phyloP scores from a whole-genome alignment of 2,329 filamentous ascomycete species.

The Emericellopsis atlantica region DNA sequence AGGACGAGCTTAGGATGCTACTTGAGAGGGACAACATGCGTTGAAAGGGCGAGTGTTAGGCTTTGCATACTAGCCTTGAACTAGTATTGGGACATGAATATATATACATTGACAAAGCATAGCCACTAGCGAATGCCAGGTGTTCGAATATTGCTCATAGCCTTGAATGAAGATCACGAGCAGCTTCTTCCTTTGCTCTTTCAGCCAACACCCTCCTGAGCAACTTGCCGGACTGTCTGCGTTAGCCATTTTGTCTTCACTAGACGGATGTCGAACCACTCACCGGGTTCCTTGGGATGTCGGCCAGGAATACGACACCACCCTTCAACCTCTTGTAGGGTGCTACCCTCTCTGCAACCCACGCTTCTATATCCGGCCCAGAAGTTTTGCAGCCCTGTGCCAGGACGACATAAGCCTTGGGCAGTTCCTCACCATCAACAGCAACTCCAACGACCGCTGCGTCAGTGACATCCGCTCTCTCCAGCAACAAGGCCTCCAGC shows the following conservation, averaged over 20 bases:
- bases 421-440: conserved; percentile 40
- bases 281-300: conserved; percentile 47
- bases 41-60: too few relatives aligned
- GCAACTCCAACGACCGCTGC: conserved; percentile 52
- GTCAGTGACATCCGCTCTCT: conserved; percentile 38
- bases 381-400: neutral
- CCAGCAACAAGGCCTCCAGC: conserved; percentile 22
- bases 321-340: conserved; percentile 56
- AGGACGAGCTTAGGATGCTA: conserved; percentile 11
- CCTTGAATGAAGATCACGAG: too few relatives aligned
- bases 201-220: too few relatives aligned
- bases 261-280: conserved; percentile 8
- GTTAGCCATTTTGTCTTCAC: neutral
- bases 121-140: too few relatives aligned
- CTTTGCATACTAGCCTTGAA: too few relatives aligned
- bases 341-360: conserved; percentile 51
- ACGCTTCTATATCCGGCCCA: conserved; percentile 40
- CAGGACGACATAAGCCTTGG: conserved; percentile 48
- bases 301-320: conserved; percentile 55
- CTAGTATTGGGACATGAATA: too few relatives aligned
- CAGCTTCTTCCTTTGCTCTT: too few relatives aligned
- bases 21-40: neutral
- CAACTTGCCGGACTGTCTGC: conserved; percentile 50
- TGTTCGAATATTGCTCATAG: too few relatives aligned
- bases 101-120: too few relatives aligned